Percentiles rank a stretch among this genome's conserved stretches.
These are phyloP conservation scores for Neonectria punicea DNA, from an alignment of 2,329 filamentous ascomycete species.

Conservation along the genomic window DNA sequence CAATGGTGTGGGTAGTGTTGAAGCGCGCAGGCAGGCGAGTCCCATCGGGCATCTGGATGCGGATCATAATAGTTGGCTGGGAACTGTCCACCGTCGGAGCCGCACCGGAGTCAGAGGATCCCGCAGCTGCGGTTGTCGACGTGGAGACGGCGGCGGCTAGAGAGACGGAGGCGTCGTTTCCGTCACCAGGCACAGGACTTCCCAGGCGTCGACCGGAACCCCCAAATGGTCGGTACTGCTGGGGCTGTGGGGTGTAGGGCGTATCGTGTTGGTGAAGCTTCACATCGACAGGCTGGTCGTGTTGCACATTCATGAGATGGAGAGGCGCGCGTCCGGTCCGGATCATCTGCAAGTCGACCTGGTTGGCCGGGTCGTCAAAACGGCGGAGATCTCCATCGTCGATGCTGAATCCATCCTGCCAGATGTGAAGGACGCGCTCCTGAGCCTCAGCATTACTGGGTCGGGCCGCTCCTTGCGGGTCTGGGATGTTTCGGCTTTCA, in stretches of 20 bases:
- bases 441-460: slow-evolving; percentile 59
- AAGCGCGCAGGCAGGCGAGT: slow-evolving; percentile 82
- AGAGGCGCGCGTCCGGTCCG: slow-evolving; percentile 79
- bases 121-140: slow-evolving; percentile 37
- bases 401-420: slow-evolving; percentile 86
- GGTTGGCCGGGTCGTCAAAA: slow-evolving; percentile 82
- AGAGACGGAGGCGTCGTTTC: slow-evolving; percentile 30
- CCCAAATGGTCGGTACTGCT: slow-evolving; percentile 79
- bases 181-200: slow-evolving; percentile 76
- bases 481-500: slow-evolving; percentile 74
- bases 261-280: slow-evolving; percentile 82
- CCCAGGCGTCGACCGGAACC: slow-evolving; percentile 80
- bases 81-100: slow-evolving; percentile 66
- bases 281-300: slow-evolving; percentile 81
- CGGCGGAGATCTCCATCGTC: slow-evolving; percentile 82
- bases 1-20: slow-evolving; percentile 81
- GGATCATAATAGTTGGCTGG: slow-evolving; percentile 75
- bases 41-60: slow-evolving; percentile 83
- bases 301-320: slow-evolving; percentile 80
- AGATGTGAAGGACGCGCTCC: slow-evolving; percentile 79
- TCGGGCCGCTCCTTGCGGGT: slow-evolving; percentile 57
- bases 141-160: slow-evolving; percentile 25
- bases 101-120: slow-evolving; percentile 48
- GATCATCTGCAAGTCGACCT: slow-evolving; percentile 78
- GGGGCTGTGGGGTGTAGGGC: slow-evolving; percentile 75